Evolutionary conservation across 2,329 filamentous ascomycete genomes (phyloP).

Genomic region (Aotearoamyces nothofagi): DNA sequence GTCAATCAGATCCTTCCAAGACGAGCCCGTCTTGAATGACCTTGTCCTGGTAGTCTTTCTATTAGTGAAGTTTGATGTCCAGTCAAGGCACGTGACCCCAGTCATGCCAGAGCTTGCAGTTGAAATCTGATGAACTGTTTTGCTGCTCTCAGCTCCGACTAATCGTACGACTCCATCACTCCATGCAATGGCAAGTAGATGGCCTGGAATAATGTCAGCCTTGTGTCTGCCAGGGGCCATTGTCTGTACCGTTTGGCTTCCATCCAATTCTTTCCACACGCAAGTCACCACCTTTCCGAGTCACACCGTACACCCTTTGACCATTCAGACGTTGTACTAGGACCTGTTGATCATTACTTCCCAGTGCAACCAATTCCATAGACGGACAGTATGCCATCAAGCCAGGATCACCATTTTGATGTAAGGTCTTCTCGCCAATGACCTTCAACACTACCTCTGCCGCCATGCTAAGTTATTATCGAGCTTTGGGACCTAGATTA

Average conservation of each 20-base stretch:
- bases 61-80: slow-evolving; percentile 19
- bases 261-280: slow-evolving; percentile 23
- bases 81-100: slow-evolving; percentile 28
- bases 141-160: slow-evolving; percentile 66
- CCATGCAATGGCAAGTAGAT: slow-evolving; percentile 71
- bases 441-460: slow-evolving; percentile 24
- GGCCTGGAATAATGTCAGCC: slow-evolving; percentile 29
- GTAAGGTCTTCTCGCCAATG: slow-evolving; percentile 41
- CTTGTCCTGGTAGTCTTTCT: slow-evolving; percentile 7
- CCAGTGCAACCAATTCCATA: slow-evolving; percentile 69
- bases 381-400: slow-evolving; percentile 66
- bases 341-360: slow-evolving; percentile 51
- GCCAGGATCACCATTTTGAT: slow-evolving; percentile 35
- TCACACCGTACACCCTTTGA: slow-evolving; percentile 45
- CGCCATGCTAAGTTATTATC: too few relatives aligned
- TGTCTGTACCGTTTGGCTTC: slow-evolving; percentile 19
- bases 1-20: slow-evolving; percentile 10
- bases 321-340: slow-evolving; percentile 67
- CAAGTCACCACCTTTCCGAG: slow-evolving; percentile 18
- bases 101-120: slow-evolving; percentile 14
- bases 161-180: slow-evolving; percentile 66
- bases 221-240: neutral
- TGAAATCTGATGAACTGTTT: slow-evolving; percentile 58
- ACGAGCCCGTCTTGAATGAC: slow-evolving; percentile 5
- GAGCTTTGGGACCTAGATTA: too few relatives aligned